Evolutionary conservation across 805 yeast species (phyloP).

Genomic region (Lipomyces starkeyi): DNA sequence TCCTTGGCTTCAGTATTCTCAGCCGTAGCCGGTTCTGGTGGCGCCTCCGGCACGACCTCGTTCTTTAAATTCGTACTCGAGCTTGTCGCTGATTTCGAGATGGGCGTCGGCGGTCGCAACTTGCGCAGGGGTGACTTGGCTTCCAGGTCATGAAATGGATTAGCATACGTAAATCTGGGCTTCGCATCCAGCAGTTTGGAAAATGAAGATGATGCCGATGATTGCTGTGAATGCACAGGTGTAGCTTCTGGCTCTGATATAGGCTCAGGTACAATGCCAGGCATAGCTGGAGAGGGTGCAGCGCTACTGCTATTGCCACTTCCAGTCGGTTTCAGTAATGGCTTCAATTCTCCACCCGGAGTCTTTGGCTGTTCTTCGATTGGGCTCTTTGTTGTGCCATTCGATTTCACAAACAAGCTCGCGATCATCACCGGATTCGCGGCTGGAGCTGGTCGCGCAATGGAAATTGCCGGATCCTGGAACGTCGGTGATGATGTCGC

Average conservation of each 20-base stretch:
- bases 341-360: background rate
- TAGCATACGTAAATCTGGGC: conserved; percentile 30
- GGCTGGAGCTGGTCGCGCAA: conserved; percentile 15
- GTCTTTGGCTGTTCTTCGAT: background rate
- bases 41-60: background rate
- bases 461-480: conserved; percentile 32
- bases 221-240: background rate
- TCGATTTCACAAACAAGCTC: background rate
- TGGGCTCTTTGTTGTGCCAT: background rate
- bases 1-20: background rate
- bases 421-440: conserved; percentile 13
- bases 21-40: background rate
- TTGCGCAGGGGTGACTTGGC: conserved; percentile 19
- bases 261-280: background rate
- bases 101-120: conserved; percentile 10
- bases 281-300: background rate
- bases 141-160: conserved; percentile 31
- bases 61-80: background rate
- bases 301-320: background rate
- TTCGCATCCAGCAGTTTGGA: conserved; percentile 9
- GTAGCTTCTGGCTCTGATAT: background rate
- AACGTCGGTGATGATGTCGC: conserved; percentile 13
- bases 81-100: background rate
- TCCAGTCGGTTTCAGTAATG: background rate
- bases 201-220: conserved; percentile 2